Base-by-base conservation (phyloP, 768 basidiomycete genomes). In the Russula griseocarnosa region DNA sequence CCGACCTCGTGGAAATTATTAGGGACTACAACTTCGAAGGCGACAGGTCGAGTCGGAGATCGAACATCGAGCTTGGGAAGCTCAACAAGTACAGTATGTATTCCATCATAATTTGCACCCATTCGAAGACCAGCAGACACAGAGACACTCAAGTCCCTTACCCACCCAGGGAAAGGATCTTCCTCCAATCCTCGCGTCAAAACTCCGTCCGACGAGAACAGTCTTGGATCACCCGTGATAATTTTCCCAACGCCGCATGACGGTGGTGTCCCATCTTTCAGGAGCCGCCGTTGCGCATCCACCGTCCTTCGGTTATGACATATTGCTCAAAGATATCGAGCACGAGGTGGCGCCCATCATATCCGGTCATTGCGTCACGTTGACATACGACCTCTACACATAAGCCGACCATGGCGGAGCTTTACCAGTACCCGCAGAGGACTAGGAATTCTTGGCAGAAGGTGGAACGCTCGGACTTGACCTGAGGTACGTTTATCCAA, bases 261-360 rank as follows among this genome's bases (percentile, higher is more conserved):
- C 59, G 82, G 82, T 2, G 83, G 81, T 3, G 24, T 52, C n/a
- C 74, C 81, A 14, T 55, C 79, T 5, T 16, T 40, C 6, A 18
- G 6, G 16, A 18, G 38, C 6, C 2, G 38, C 38, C 38, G 16
- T n/a, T n/a, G n/a, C 38, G 16, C 38, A 40, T 6, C 6, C 6
- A 40, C 66, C 69, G 7, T 70, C 60, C 7, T 69, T 77, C 9
- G 74, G 72, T 13, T 82, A 77, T 69, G 70, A 73, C 36, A 76
- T 78, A 10, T 79, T 82, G 62, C 78, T 74, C 70, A 73, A 74
- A 44, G 79, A 81, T 49, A 72, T 79, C 61, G 76, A 81, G 51
- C 79, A 81, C 61, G 79, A 82, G 56, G 78, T 82, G 57, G 50
- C 73, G n/a, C 73, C 71, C 0, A 78, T 82, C 58, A 72, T 40